Evolutionary conservation across 2,329 filamentous ascomycete species (phyloP), one percentile per base, ranked within the genome.

Genomic region (Fusarium fracticaudum): DNA sequence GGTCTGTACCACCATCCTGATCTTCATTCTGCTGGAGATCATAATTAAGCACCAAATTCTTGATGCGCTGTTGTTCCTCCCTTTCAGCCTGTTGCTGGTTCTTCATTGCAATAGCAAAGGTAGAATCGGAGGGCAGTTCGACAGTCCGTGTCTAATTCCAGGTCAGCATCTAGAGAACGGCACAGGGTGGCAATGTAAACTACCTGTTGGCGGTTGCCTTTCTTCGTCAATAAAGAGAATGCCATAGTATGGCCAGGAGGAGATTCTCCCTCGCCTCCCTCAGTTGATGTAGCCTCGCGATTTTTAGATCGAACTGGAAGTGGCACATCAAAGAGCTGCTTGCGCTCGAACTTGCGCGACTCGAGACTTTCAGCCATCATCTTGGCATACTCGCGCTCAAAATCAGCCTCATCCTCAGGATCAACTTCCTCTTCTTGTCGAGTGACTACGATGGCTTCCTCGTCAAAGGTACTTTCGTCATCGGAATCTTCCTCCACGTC

Each of bases 301-400:
- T 86, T 86, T 81, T 91, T 91, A 33, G 88, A 82, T 64, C 94
- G 93, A 84, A 99, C 95, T 1, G 96, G 96, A n/a, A 99, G 85
- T 3, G 97, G 95, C n/a, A 98, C 94, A 81, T 99, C 97, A 79
- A 99, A 98, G 59, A 96, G 89, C 35, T 94, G 91, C 84, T 98
- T 98, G 71, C 96, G 93, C 80, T 99, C 96, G 76, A 98, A 97
- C 79, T 98, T 98, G 77, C 96, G 91, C 9, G 96, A 97, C 76
- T 99, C 96, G 78, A 98, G 86, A 84, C 96, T 98, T 83, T 99
- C 96, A 58, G 95, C 90, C 96, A 99, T 98, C 90, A 99, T 93
- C 83, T 97, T 98, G 43, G 96, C 95, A 82, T 98, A 96, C 83
- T 98, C 96, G 77, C 96, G 94, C 80, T 99, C 97, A 81, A 99